Evolutionary conservation across 805 yeast species (phyloP).

Genomic region (Wickerhamiella siamensis): DNA sequence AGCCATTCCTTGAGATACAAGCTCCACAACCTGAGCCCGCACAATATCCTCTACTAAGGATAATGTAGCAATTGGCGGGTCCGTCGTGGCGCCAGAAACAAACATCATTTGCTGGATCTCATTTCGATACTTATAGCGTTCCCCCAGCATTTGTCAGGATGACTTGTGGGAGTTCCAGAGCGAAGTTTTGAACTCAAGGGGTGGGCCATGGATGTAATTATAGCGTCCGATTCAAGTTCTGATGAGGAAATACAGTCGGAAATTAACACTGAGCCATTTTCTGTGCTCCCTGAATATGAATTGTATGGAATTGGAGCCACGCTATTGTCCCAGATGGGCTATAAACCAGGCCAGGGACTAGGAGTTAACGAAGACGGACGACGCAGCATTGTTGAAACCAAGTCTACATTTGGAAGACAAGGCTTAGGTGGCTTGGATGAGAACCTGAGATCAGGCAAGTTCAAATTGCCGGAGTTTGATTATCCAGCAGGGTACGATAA

Average conservation of each 20-base stretch:
- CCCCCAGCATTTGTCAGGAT: slow-evolving; percentile 3
- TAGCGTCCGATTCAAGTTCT: background rate
- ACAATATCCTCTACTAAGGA: slow-evolving; percentile 92
- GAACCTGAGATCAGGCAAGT: too few species aligned
- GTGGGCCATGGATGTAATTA: background rate
- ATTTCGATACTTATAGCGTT: slow-evolving; percentile 56
- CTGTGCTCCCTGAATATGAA: background rate
- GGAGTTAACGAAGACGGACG: slow-evolving; percentile 66
- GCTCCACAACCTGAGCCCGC: slow-evolving; percentile 83
- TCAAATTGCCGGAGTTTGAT: too few species aligned
- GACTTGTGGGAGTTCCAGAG: background rate
- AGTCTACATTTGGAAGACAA: background rate
- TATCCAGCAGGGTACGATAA: too few species aligned
- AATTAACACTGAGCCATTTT: background rate
- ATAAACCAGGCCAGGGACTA: slow-evolving; percentile 68
- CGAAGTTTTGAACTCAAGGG: background rate
- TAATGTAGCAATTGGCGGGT: slow-evolving; percentile 84
- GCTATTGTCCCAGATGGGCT: slow-evolving; percentile 74
- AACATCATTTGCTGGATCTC: slow-evolving; percentile 99
- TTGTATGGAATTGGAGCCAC: slow-evolving; percentile 76
- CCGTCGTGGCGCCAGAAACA: slow-evolving; percentile 88
- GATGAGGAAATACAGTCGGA: background rate
- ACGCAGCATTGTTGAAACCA: slow-evolving; percentile 53
- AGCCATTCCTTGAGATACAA: slow-evolving; percentile 55
- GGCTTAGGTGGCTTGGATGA: slow-evolving; percentile 1